Conservation (phyloP, 1,139 yeast genomes). For the Candida pseudoviswanathii region DNA sequence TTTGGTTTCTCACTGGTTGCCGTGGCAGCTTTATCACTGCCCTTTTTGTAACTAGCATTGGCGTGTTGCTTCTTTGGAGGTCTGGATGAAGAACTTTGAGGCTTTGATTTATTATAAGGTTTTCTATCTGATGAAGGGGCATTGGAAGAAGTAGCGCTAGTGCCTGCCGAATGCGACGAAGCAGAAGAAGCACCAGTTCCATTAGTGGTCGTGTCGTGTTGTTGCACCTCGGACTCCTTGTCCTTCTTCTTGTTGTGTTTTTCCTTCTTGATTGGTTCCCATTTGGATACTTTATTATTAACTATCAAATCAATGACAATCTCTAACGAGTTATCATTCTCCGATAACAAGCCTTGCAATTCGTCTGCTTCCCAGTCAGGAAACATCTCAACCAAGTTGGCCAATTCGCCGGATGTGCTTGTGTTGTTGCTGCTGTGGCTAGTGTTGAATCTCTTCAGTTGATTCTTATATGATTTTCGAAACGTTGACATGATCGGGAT, state of each 20-base stretch:
- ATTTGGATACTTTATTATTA: conserved; percentile 68
- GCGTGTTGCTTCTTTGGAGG: conserved; percentile 12
- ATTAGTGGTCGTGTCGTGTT: conserved; percentile 4
- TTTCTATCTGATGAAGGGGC: conserved; percentile 10
- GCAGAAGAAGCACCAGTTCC: conserved; percentile 3
- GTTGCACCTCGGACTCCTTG: conserved; percentile 22
- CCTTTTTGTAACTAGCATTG: conserved; percentile 5
- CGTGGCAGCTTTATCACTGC: neutral
- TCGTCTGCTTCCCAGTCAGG: conserved; percentile 95
- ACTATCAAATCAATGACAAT: conserved; percentile 85
- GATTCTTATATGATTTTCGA: conserved; percentile 47
- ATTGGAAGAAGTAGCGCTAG: conserved; percentile 7
- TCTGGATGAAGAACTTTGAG: conserved; percentile 9
- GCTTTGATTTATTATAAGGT: conserved; percentile 8
- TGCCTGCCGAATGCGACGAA: neutral
- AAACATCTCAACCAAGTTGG: conserved; percentile 78
- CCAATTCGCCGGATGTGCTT: conserved; percentile 37
- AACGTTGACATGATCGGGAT: conserved; percentile 30
- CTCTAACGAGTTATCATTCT: conserved; percentile 72
- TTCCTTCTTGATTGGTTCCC: conserved; percentile 60
- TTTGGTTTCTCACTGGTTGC: conserved; percentile 6
- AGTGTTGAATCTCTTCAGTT: conserved; percentile 46
- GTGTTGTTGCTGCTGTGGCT: conserved; percentile 17
- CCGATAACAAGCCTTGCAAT: conserved; percentile 71
- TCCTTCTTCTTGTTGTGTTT: conserved; percentile 42